Evolutionary conservation across 2,329 filamentous ascomycete species (phyloP).

Genomic region (Paecilomyces formosus): DNA sequence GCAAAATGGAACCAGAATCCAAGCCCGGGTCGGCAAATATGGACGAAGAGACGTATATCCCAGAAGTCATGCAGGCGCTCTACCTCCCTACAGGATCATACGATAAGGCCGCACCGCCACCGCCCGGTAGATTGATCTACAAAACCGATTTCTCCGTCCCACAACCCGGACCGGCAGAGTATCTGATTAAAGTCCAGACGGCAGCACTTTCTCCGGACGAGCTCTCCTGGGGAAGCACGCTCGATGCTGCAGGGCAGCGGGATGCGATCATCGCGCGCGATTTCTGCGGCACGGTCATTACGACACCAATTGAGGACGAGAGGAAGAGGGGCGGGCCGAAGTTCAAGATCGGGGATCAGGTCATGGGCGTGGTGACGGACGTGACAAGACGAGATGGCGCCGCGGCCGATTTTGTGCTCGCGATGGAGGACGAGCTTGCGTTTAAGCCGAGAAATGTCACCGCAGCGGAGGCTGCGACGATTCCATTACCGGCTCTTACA

Average conservation of each 20-base stretch:
- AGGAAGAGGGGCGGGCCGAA: constrained; percentile 22
- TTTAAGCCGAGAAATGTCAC: constrained; percentile 30
- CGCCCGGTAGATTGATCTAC: constrained; percentile 22
- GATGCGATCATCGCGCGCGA: constrained; percentile 33
- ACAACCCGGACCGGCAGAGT: constrained; percentile 25
- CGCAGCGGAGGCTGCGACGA: constrained; percentile 25
- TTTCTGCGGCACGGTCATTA: constrained; percentile 32
- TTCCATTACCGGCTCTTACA: constrained; percentile 32
- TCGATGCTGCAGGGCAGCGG: constrained; percentile 19
- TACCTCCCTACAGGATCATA: constrained; percentile 22
- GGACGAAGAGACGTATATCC: constrained; percentile 28
- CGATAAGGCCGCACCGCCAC: constrained; percentile 11
- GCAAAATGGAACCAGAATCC: constrained; percentile 3
- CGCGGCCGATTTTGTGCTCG: constrained; percentile 34
- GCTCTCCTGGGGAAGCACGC: constrained; percentile 15
- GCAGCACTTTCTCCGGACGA: constrained; percentile 34
- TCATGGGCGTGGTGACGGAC: constrained; percentile 29
- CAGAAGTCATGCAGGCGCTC: constrained; percentile 30
- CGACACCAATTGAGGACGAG: constrained; percentile 24
- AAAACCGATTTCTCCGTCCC: constrained; percentile 30
- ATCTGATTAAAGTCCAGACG: constrained; percentile 33
- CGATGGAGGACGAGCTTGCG: constrained; percentile 30
- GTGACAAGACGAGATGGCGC: constrained; percentile 30
- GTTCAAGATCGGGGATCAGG: constrained; percentile 33
- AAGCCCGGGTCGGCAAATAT: constrained; percentile 19